Evolutionary conservation across 2,329 filamentous ascomycete genomes (phyloP).

Genomic region (Rasamsonia emersonii): DNA sequence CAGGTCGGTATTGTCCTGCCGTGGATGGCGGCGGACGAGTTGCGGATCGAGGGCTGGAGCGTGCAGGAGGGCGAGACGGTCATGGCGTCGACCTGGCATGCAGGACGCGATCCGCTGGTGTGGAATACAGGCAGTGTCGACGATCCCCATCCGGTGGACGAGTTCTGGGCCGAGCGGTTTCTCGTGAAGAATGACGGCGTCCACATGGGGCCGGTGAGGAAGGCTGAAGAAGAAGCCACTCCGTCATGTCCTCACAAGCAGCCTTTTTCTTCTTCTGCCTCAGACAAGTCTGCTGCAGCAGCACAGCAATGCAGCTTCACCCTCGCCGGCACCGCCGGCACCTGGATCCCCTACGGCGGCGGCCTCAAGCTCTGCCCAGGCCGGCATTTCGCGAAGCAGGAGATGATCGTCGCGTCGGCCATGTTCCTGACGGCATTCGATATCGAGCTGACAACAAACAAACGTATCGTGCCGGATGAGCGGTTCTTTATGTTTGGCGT

Average conservation of each 20-base stretch:
- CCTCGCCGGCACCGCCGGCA: conserved; percentile 10
- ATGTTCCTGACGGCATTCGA: conserved; percentile 1
- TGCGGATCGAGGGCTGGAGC: conserved; percentile 9
- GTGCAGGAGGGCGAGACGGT: conserved; percentile 9
- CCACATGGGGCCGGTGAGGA: not conserved
- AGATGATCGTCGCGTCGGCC: conserved; percentile 29
- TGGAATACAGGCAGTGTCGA: conserved; percentile 9
- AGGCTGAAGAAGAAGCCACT: not conserved
- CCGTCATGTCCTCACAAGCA: conserved; percentile 5
- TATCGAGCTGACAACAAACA: not conserved
- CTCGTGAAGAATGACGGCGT: not conserved
- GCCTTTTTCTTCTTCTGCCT: too few species aligned
- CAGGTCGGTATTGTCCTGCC: conserved; percentile 25
- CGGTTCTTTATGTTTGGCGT: not conserved
- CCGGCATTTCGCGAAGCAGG: conserved; percentile 33
- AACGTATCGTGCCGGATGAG: conserved; percentile 1
- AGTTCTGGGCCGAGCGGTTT: conserved; percentile 1
- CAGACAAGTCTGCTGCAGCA: too few species aligned
- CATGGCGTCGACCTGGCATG: conserved; percentile 9
- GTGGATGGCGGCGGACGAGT: conserved; percentile 8
- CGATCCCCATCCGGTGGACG: conserved; percentile 2
- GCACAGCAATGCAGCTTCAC: conserved; percentile 7
- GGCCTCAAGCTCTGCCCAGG: conserved; percentile 31
- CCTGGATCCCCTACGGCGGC: conserved; percentile 25
- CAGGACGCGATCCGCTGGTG: conserved; percentile 10